These are phyloP conservation scores for Diplodia scrobiculata DNA, from an alignment of 2,329 filamentous ascomycete genomes.

Conservation along the genomic window DNA sequence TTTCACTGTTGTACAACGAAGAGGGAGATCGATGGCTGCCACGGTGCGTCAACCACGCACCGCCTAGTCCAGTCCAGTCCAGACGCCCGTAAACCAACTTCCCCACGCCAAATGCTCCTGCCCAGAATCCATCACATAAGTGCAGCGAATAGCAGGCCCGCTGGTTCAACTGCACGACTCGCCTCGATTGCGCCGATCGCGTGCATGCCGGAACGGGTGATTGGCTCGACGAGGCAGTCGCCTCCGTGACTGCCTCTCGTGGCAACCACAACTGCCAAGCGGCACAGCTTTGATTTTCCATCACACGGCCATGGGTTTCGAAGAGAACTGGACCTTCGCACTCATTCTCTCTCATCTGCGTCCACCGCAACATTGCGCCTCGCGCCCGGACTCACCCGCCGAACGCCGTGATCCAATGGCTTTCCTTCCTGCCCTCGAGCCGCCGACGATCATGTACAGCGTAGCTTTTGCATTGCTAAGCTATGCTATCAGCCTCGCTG, in stretches of 20 bases:
- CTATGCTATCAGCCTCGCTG: neutral
- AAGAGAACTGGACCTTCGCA: no score
- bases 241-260: neutral
- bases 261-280: neutral
- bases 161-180: neutral
- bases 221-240: neutral
- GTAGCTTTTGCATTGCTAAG: neutral
- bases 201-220: neutral
- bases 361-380: no score
- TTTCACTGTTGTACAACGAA: neutral
- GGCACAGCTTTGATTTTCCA: neutral
- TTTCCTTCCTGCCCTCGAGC: neutral
- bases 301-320: neutral
- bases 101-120: neutral
- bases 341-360: no score
- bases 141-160: neutral
- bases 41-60: no score
- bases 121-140: no score
- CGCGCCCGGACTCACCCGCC: no score
- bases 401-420: neutral
- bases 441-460: neutral
- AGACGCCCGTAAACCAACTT: neutral
- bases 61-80: no score
- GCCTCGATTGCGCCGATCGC: neutral
- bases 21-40: neutral